Conservation (phyloP, 2,329 filamentous ascomycete genomes). For the Nemania serpens region DNA sequence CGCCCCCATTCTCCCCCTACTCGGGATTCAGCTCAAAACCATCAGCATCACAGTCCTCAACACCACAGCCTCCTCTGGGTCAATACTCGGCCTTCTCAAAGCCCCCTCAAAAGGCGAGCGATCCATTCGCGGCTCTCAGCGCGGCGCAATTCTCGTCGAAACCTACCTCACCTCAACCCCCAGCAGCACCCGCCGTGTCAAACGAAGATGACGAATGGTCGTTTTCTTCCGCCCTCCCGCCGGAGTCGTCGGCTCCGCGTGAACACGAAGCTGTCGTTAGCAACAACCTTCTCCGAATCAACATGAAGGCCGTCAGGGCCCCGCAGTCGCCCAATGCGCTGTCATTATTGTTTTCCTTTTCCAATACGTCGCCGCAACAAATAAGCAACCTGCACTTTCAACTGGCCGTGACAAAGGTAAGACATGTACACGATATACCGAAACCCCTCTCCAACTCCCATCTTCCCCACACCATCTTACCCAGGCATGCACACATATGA, state of each 20-base stretch:
- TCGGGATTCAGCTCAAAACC: conserved; percentile 59
- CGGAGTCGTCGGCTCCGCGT: conserved; percentile 57
- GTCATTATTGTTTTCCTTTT: conserved; percentile 77
- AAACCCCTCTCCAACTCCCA: not conserved
- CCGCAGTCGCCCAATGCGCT: conserved; percentile 61
- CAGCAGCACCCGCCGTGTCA: conserved; percentile 32
- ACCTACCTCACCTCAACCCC: conserved; percentile 43
- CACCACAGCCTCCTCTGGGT: conserved; percentile 55
- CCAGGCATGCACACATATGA: not conserved
- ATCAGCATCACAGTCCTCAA: conserved; percentile 54
- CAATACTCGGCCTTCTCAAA: conserved; percentile 54
- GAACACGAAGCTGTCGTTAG: conserved; percentile 69
- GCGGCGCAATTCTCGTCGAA: conserved; percentile 47
- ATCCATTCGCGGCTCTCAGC: conserved; percentile 59
- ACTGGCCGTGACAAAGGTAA: conserved; percentile 89
- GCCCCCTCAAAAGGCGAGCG: conserved; percentile 49
- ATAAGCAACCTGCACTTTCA: conserved; percentile 87
- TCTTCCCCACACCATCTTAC: too few relatives aligned
- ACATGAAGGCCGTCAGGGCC: conserved; percentile 70
- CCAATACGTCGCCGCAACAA: conserved; percentile 73
- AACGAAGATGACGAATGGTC: conserved; percentile 90
- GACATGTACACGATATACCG: conserved; percentile 18
- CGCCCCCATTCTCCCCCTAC: conserved; percentile 59
- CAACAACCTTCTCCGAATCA: conserved; percentile 71
- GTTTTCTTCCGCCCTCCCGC: conserved; percentile 84